Conservation (phyloP, 345 rosid species). For the Tarenaya hassleriana region DNA sequence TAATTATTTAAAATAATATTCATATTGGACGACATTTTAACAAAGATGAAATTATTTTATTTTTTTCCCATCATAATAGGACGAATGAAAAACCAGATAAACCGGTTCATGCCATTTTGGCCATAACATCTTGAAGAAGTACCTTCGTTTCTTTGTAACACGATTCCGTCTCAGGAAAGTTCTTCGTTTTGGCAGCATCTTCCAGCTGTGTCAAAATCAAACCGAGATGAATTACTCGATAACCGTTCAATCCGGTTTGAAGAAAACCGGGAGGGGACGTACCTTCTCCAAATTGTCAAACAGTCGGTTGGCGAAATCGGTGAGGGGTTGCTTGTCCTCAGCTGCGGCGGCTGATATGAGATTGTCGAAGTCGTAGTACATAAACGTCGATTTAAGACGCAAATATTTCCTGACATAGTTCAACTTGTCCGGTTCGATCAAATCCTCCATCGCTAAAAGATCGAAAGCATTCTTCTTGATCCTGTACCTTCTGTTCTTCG, state of each 20-base stretch:
- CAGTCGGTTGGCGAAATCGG: conserved; percentile 68
- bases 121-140: conserved; percentile 70
- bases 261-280: conserved; percentile 1
- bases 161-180: conserved; percentile 46
- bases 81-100: background rate
- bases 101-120: conserved; percentile 40
- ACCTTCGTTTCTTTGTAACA: conserved; percentile 44
- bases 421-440: conserved; percentile 68
- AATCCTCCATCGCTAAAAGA: conserved; percentile 75
- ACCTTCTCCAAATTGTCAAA: conserved; percentile 80
- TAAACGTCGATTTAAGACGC: conserved; percentile 64
- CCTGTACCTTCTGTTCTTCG: conserved; percentile 53
- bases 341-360: conserved; percentile 61
- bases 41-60: no score
- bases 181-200: conserved; percentile 51
- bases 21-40: no score
- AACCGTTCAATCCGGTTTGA: background rate
- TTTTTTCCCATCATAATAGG: background rate
- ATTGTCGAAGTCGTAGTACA: conserved; percentile 77
- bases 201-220: conserved; percentile 47
- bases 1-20: no score
- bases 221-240: background rate
- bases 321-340: conserved; percentile 59
- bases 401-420: conserved; percentile 73
- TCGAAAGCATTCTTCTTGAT: conserved; percentile 68